phyloP scores from a whole-genome alignment of 768 basidiomycete species.

The Lentinula sp. region DNA sequence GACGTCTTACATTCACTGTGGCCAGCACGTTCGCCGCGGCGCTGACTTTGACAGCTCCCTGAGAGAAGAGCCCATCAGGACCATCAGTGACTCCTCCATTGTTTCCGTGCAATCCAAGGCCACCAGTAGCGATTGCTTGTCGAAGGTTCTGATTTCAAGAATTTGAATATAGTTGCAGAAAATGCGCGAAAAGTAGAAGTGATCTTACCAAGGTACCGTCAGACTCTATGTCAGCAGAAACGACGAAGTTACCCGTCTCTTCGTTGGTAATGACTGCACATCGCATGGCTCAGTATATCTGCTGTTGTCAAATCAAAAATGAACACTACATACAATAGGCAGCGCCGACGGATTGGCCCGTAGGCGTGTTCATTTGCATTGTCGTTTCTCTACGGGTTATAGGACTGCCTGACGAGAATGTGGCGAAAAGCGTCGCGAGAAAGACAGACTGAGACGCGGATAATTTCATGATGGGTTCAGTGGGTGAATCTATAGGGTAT shows the following conservation, averaged over 20 bases:
- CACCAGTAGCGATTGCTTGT: conserved; percentile 11
- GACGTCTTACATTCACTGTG: conserved; percentile 15
- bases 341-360: conserved; percentile 10
- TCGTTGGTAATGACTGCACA: conserved; percentile 29
- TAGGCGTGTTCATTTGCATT: neutral
- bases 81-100: conserved; percentile 12
- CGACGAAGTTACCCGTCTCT: conserved; percentile 24
- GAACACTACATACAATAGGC: conserved; percentile 15
- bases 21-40: conserved; percentile 10
- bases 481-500: too few relatives aligned
- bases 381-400: neutral
- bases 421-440: neutral
- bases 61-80: conserved; percentile 20
- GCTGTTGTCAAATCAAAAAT: neutral
- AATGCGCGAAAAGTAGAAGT: neutral
- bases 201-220: conserved; percentile 24
- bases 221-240: conserved; percentile 21
- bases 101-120: conserved; percentile 17
- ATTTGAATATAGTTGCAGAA: neutral
- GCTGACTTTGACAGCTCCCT: conserved; percentile 17
- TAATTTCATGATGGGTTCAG: neutral
- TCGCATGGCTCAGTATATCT: conserved; percentile 6
- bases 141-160: conserved; percentile 9
- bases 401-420: neutral
- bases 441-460: neutral